Conservation (phyloP, 495 filamentous ascomycete genomes). For the Tricharina praecox region DNA sequence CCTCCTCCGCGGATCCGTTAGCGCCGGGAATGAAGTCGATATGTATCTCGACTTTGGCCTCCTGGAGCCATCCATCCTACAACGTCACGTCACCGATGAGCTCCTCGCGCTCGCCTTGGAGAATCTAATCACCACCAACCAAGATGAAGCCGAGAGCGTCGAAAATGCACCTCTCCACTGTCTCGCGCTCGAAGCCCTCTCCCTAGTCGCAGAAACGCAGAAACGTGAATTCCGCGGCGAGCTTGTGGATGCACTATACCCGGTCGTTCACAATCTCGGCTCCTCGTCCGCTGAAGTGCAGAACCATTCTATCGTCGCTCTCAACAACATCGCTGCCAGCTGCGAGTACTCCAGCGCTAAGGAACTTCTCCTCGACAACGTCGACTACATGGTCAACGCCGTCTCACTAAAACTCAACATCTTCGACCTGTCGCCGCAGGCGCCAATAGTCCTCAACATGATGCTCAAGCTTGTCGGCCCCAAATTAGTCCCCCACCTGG, state of each 20-base stretch:
- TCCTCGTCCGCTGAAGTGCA: conserved; percentile 51
- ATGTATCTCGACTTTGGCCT: conserved; percentile 45
- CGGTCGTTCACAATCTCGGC: conserved; percentile 69
- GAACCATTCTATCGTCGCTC: conserved; percentile 63
- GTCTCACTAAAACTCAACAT: conserved; percentile 76
- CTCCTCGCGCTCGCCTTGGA: conserved; percentile 61
- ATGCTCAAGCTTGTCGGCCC: conserved; percentile 80
- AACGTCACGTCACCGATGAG: conserved; percentile 49
- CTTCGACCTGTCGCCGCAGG: conserved; percentile 78
- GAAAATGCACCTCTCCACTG: conserved; percentile 32
- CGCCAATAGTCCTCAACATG: conserved; percentile 82
- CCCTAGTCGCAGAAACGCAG: conserved; percentile 51
- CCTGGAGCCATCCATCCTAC: conserved; percentile 32
- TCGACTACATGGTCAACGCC: conserved; percentile 91
- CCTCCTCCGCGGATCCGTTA: conserved; percentile 41
- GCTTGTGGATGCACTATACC: conserved; percentile 81
- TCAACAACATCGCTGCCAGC: conserved; percentile 57
- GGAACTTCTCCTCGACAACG: conserved; percentile 75
- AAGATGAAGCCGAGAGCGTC: conserved; percentile 35
- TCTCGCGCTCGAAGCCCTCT: conserved; percentile 56
- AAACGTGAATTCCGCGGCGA: conserved; percentile 59
- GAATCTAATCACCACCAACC: conserved; percentile 38
- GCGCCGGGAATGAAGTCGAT: conserved; percentile 39
- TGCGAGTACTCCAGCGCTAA: conserved; percentile 62
- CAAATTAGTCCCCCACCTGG: conserved; percentile 66